Evolutionary conservation across 441 rosid species (phyloP).

Genomic region (Bocquillonia castaneifolia): DNA sequence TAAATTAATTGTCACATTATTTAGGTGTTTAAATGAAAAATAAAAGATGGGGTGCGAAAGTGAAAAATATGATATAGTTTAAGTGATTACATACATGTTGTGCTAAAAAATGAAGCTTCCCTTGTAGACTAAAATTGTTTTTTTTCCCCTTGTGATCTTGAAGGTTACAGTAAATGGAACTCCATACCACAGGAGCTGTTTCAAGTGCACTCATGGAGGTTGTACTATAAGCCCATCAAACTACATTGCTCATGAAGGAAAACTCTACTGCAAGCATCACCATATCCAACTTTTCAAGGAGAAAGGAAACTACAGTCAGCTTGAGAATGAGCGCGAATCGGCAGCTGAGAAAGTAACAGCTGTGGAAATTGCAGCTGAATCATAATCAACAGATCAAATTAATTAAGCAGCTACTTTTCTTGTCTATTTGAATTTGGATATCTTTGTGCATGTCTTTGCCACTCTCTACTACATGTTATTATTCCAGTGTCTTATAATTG

Average conservation of each 20-base stretch:
- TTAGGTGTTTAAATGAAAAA: too few relatives aligned
- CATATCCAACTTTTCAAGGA: constrained; percentile 58
- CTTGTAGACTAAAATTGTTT: not conserved
- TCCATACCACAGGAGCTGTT: constrained; percentile 50
- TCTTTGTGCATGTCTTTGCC: not conserved
- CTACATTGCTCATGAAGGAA: constrained; percentile 53
- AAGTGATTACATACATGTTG: too few relatives aligned
- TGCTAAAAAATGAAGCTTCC: not conserved
- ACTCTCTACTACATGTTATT: constrained; percentile 14
- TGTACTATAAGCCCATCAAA: constrained; percentile 59
- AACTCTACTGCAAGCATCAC: constrained; percentile 64
- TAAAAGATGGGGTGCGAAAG: too few relatives aligned
- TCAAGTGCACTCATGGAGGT: constrained; percentile 57
- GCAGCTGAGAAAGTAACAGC: constrained; percentile 15
- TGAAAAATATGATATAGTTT: too few relatives aligned
- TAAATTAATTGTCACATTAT: too few relatives aligned
- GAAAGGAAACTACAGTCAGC: constrained; percentile 62
- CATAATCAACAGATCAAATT: constrained; percentile 12
- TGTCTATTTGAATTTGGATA: not conserved
- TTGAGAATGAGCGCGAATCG: constrained; percentile 37
- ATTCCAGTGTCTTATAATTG: not conserved
- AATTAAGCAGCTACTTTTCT: not conserved
- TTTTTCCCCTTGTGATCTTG: not conserved
- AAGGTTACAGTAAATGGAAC: constrained; percentile 57
- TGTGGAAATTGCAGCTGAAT: constrained; percentile 37